phyloP scores from a whole-genome alignment of 306 rosid genomes.

The Cyclanthera cordifolia region DNA sequence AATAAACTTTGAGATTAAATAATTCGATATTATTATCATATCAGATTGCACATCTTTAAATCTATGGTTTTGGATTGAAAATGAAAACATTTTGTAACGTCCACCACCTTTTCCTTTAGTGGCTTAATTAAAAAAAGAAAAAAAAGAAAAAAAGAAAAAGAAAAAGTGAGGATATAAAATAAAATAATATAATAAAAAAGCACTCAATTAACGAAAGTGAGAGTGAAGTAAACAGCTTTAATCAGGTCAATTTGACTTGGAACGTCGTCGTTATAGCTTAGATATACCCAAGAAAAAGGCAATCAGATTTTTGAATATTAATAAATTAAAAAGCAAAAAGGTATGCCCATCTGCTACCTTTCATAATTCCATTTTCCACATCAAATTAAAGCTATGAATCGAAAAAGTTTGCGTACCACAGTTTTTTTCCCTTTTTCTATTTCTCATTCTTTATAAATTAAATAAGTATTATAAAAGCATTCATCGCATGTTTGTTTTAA shows the following conservation, averaged over 20 bases:
- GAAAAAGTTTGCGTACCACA: neutral
- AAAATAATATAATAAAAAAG: neutral
- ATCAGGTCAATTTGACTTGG: neutral
- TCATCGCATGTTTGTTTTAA: no score
- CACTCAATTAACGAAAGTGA: neutral
- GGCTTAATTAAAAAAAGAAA: neutral
- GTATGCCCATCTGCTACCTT: neutral
- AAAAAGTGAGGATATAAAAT: neutral
- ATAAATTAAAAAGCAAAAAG: neutral
- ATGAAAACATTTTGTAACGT: neutral
- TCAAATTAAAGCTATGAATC: neutral
- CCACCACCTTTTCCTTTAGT: neutral
- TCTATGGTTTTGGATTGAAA: neutral
- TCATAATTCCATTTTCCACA: neutral
- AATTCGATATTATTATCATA: no score
- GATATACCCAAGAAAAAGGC: neutral
- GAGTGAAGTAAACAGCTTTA: neutral
- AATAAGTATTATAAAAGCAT: no score
- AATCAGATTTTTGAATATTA: neutral
- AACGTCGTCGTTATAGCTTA: neutral
- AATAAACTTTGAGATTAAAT: no score
- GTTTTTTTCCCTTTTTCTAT: neutral
- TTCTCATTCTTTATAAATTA: no score
- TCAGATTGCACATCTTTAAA: neutral
- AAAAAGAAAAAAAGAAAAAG: no score